Evolutionary conservation across 148 eudicot genomes (phyloP).

Genomic region (Rhododendron simsii): DNA sequence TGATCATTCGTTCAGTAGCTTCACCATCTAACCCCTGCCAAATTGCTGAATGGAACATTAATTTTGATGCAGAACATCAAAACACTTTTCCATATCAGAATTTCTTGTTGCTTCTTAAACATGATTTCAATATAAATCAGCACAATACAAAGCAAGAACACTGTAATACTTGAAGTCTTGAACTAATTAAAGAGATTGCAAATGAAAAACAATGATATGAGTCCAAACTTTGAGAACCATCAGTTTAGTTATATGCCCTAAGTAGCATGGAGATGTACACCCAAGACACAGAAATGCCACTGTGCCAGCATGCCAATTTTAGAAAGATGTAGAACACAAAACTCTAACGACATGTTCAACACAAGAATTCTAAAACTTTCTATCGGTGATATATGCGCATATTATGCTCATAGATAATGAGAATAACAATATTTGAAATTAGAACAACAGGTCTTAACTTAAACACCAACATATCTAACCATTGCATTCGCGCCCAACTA

Average conservation of each 20-base stretch:
- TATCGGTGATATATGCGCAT: not conserved
- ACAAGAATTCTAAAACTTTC: not conserved
- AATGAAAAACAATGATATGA: not conserved
- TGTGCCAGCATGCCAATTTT: not conserved
- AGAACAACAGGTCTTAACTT: not conserved
- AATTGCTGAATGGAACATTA: not conserved
- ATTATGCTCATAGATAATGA: not conserved
- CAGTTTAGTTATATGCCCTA: not conserved
- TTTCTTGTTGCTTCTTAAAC: too few species aligned
- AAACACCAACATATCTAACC: not conserved
- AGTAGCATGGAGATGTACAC: not conserved
- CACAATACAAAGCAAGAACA: conserved; percentile 4
- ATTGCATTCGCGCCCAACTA: not conserved
- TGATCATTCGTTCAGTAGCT: conserved; percentile 99
- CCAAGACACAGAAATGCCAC: not conserved
- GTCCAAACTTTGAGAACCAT: not conserved
- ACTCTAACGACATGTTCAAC: not conserved
- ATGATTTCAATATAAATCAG: not conserved
- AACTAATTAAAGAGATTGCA: not conserved
- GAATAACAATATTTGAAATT: not conserved
- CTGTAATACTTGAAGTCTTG: not conserved
- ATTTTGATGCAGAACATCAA: conserved; percentile 6
- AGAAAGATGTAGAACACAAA: not conserved
- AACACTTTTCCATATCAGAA: not conserved
- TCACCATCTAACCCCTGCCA: conserved; percentile 97